phyloP scores from a whole-genome alignment of 169 alveolate genomes.

The Perkinsus olseni region DNA sequence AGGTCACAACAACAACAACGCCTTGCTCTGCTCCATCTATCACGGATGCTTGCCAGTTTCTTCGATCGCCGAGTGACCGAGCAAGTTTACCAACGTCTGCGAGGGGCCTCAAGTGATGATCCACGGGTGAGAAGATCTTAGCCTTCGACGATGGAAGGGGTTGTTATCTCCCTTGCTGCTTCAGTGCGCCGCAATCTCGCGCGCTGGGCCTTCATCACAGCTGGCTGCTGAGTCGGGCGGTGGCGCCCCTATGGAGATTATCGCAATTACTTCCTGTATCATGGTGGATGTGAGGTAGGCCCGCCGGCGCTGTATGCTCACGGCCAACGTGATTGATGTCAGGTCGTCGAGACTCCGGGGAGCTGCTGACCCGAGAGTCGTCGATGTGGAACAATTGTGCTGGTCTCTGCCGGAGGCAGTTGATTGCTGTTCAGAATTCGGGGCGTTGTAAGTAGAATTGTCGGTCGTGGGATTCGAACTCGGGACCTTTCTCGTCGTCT shows the following conservation, averaged over 20 bases:
- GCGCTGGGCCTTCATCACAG: not conserved
- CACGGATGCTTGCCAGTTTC: not conserved
- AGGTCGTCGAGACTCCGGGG: not conserved
- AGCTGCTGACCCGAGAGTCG: not conserved
- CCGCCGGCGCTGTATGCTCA: not conserved
- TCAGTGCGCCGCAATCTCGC: not conserved
- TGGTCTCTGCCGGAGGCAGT: not conserved
- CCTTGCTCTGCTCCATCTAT: not conserved
- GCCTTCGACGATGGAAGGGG: no score
- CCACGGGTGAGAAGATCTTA: not conserved
- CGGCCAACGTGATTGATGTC: not conserved
- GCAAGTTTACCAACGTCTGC: not conserved
- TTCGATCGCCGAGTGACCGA: not conserved
- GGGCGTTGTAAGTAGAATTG: not conserved
- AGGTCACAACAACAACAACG: not conserved
- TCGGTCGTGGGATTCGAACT: no score
- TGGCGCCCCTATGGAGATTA: not conserved
- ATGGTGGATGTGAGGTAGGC: not conserved
- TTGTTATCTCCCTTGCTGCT: not conserved
- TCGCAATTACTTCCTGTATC: not conserved
- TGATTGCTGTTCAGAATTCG: not conserved
- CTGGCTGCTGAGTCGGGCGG: no score
- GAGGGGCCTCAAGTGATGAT: not conserved
- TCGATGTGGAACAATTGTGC: not conserved
- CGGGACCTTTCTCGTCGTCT: no score